Percentiles rank a stretch among this genome's conserved stretches.
These are phyloP conservation scores for Marchantia polymorpha DNA, from an alignment of 225 moss, liverwort and hornwort species.

Conservation along the genomic window DNA sequence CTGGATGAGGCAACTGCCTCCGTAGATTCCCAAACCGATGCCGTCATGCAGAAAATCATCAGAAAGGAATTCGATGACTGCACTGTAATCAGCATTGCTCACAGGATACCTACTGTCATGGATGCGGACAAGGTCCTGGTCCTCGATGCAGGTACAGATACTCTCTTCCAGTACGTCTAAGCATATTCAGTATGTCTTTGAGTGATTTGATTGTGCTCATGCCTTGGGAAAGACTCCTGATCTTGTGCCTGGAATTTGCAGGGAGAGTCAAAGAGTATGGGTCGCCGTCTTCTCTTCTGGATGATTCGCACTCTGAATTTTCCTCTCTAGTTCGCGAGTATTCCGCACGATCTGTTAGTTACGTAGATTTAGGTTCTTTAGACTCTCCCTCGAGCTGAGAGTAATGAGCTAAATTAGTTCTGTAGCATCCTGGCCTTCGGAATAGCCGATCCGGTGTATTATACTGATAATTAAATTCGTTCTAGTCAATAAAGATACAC, in stretches of 20 bases:
- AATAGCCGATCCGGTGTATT: conserved; percentile 1
- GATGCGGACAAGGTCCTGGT: conserved; percentile 65
- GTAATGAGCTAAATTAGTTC: neutral
- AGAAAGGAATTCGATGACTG: conserved; percentile 51
- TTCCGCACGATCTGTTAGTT: conserved; percentile 28
- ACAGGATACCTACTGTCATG: conserved; percentile 75
- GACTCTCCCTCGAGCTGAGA: neutral
- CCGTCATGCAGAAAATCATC: conserved; percentile 64
- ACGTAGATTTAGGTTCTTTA: conserved; percentile 15
- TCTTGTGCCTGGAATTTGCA: too few species aligned
- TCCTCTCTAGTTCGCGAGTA: conserved; percentile 40
- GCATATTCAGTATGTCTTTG: too few species aligned
- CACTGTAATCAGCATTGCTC: conserved; percentile 76
- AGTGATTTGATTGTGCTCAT: too few species aligned
- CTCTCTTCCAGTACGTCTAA: too few species aligned
- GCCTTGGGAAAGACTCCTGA: too few species aligned
- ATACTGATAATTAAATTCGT: too few species aligned
- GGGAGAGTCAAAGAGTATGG: conserved; percentile 37
- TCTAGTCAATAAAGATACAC: too few species aligned
- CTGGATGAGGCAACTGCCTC: conserved; percentile 83
- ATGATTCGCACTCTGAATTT: conserved; percentile 38
- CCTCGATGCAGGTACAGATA: conserved; percentile 50
- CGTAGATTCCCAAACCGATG: conserved; percentile 68
- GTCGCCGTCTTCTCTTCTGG: conserved; percentile 33
- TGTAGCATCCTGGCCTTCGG: neutral